Conservation (phyloP, 164 flowering plant genomes). For the Kingdonia uniflora region DNA sequence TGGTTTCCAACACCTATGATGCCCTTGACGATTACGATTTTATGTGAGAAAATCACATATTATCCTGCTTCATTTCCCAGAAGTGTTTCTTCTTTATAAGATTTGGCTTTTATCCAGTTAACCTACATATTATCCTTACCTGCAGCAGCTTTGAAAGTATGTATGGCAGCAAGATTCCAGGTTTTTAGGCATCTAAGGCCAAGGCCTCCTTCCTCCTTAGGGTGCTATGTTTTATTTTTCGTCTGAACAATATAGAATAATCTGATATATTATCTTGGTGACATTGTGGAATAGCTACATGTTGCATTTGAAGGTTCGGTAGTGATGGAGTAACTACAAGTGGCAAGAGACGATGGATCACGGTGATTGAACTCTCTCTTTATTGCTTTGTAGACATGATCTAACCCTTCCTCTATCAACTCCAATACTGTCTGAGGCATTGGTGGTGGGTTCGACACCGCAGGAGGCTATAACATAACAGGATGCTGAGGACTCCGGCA, state of each 20-base stretch:
- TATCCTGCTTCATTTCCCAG: neutral
- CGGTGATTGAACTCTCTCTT: conserved; percentile 23
- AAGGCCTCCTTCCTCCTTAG: no score
- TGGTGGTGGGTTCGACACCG: conserved; percentile 61
- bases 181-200: no score
- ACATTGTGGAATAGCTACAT: conserved; percentile 78
- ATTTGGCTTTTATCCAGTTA: no score
- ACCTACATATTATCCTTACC: no score
- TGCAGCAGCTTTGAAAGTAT: no score
- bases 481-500: conserved; percentile 40
- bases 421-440: conserved; percentile 83
- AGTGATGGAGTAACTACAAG: conserved; percentile 51
- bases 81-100: no score
- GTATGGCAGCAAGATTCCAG: no score
- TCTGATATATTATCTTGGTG: conserved; percentile 59
- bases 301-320: conserved; percentile 51
- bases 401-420: conserved; percentile 70
- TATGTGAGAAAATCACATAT: conserved; percentile 33
- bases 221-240: no score
- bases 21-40: conserved; percentile 71
- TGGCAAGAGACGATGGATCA: conserved; percentile 46
- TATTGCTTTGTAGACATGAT: conserved; percentile 80
- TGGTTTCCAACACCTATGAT: conserved; percentile 34
- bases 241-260: no score
- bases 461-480: conserved; percentile 46